phyloP scores from a whole-genome alignment of 495 filamentous ascomycete genomes.

The Daldinia decipiens region DNA sequence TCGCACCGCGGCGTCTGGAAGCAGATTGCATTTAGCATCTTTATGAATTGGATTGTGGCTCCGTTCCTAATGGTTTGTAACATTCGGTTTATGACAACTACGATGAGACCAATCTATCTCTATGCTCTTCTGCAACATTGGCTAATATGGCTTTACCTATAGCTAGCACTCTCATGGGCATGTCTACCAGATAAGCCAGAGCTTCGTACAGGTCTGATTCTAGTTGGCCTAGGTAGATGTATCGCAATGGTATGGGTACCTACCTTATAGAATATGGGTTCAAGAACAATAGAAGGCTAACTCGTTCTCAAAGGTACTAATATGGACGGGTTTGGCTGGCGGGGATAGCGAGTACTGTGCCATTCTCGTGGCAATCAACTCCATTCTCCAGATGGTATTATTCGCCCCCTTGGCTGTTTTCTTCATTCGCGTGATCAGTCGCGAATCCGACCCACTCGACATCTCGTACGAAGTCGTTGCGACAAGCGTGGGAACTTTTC shows the following conservation, averaged over 20 bases:
- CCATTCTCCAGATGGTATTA: constrained; percentile 84
- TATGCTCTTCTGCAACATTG: background rate
- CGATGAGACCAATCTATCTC: background rate
- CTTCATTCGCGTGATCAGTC: constrained; percentile 77
- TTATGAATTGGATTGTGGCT: constrained; percentile 91
- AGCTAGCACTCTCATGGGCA: constrained; percentile 82
- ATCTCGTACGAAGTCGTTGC: constrained; percentile 78
- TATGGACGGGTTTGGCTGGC: constrained; percentile 81
- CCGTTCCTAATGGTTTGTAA: constrained; percentile 83
- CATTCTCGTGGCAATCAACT: constrained; percentile 89
- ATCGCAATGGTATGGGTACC: constrained; percentile 79
- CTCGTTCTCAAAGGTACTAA: constrained; percentile 64
- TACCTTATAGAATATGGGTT: background rate
- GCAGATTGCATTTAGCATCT: constrained; percentile 79
- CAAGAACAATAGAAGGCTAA: too few relatives aligned
- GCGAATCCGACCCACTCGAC: constrained; percentile 48
- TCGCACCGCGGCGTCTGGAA: constrained; percentile 72
- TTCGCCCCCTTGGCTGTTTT: constrained; percentile 84
- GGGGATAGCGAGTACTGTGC: constrained; percentile 89
- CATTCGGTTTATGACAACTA: background rate
- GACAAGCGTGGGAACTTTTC: constrained; percentile 81
- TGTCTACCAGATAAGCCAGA: constrained; percentile 78
- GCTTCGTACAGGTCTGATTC: constrained; percentile 76
- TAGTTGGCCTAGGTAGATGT: constrained; percentile 81
- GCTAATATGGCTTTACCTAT: constrained; percentile 6